Percentiles rank a stretch among this genome's conserved stretches.
Evolutionary conservation across 371 early-diverging fungal genomes (phyloP).

Genomic region (Rhizopus microsporus): DNA sequence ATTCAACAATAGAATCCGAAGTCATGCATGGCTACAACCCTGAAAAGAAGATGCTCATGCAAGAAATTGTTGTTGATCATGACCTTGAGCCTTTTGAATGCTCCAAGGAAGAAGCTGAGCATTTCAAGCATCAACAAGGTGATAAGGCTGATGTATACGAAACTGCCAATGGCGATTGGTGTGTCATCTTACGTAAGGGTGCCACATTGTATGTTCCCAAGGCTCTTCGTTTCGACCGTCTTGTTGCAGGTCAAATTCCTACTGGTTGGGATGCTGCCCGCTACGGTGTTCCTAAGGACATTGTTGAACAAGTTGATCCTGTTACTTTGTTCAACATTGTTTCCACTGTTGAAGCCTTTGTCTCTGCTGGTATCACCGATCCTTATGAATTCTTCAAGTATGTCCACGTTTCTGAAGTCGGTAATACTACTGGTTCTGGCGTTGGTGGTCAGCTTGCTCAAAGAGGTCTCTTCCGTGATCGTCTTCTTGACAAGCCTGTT

Average conservation of each 20-base stretch:
- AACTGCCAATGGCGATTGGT: constrained; percentile 68
- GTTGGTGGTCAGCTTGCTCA: constrained; percentile 86
- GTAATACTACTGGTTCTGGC: constrained; percentile 88
- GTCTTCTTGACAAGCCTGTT: constrained; percentile 83
- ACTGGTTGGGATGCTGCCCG: constrained; percentile 94
- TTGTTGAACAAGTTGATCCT: constrained; percentile 88
- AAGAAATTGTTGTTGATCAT: constrained; percentile 91
- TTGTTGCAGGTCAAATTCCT: constrained; percentile 95
- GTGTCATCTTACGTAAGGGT: constrained; percentile 84
- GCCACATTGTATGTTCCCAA: constrained; percentile 91
- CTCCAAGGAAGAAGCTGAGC: constrained; percentile 89
- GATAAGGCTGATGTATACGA: constrained; percentile 85
- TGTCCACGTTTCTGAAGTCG: constrained; percentile 94
- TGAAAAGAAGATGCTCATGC: constrained; percentile 83
- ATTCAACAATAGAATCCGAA: constrained; percentile 64
- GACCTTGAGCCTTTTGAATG: constrained; percentile 92
- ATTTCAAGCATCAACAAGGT: constrained; percentile 87
- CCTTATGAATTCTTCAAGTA: constrained; percentile 98
- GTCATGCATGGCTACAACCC: constrained; percentile 94
- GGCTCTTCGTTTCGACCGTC: constrained; percentile 91
- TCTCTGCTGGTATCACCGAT: constrained; percentile 92
- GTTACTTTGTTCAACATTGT: constrained; percentile 89
- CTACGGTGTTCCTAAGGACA: constrained; percentile 95
- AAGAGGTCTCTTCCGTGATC: constrained; percentile 78
- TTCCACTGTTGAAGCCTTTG: constrained; percentile 92